A percentile compares a stretch with the other conserved stretches of the same genome.
These are phyloP conservation scores for Moesziomyces antarcticus DNA, from an alignment of 1,284 basidiomycete species.

Conservation along the genomic window DNA sequence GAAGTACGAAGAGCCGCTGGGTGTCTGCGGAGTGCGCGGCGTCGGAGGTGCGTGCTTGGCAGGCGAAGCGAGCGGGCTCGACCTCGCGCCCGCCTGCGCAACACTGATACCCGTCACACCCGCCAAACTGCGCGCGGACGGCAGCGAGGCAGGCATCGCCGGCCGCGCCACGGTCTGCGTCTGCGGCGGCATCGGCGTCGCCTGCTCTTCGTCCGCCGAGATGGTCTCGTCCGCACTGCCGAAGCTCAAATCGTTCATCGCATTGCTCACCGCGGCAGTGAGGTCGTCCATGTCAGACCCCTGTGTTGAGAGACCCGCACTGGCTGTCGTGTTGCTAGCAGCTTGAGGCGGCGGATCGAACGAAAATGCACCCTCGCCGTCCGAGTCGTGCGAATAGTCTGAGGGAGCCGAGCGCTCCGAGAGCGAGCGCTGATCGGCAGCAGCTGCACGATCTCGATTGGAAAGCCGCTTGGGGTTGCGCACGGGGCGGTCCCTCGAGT, in stretches of 20 bases:
- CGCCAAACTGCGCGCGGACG: slow-evolving; percentile 26
- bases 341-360: slow-evolving; percentile 9
- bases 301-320: background rate
- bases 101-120: slow-evolving; percentile 16
- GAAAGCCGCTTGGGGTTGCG: slow-evolving; percentile 43
- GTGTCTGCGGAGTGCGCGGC: slow-evolving; percentile 7
- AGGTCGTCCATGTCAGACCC: slow-evolving; percentile 49
- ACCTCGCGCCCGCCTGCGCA: slow-evolving; percentile 1
- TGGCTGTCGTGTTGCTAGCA: background rate
- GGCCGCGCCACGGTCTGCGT: slow-evolving; percentile 9
- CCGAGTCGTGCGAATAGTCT: slow-evolving; percentile 48
- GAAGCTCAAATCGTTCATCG: slow-evolving; percentile 59
- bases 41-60: slow-evolving; percentile 9
- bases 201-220: slow-evolving; percentile 25
- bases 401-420: slow-evolving; percentile 42
- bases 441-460: slow-evolving; percentile 8
- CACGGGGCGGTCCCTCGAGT: slow-evolving; percentile 31
- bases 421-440: slow-evolving; percentile 12
- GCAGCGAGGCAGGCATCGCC: slow-evolving; percentile 15
- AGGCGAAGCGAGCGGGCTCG: slow-evolving; percentile 18
- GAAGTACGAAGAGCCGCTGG: slow-evolving; percentile 3
- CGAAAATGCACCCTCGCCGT: slow-evolving; percentile 17
- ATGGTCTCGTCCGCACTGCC: slow-evolving; percentile 36
- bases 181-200: slow-evolving; percentile 31
- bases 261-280: slow-evolving; percentile 52